Base-by-base conservation (phyloP, 2,329 filamentous ascomycete species). In the Phialocephala sp. region DNA sequence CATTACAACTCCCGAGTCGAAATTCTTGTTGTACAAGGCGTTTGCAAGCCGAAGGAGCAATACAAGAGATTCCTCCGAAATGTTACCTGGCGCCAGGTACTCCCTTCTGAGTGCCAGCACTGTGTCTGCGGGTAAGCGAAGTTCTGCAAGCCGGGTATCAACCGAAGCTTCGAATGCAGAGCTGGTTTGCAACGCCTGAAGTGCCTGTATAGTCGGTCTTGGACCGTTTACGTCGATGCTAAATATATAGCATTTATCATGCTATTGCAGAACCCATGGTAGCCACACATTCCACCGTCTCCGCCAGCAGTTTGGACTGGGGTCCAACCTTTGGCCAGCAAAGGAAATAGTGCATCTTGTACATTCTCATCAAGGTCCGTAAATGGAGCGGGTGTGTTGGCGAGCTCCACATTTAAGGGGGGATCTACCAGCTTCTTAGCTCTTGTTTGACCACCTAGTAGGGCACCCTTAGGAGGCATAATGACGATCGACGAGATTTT, bases 1-100 rank as follows among this genome's bases (percentile, higher is more conserved):
- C 2, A 39, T 59, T 12, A 59, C 37, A 4, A 59, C n/a, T 11
- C 57, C 57, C 4, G 47, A 45, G 47, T 20, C 39, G n/a, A 59
- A 47, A 35, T 45, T 35, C 8, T 8, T 45, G 18, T 32, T n/a
- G 9, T n/a, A 27, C n/a, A n/a, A 39, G 3, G 35, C 57, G 8
- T 47, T 47, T 18, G 27, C 22, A 9, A 47, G 22, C 32, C 47
- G n/a, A 45, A 59, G 41, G 35, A 47, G 24, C n/a, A 47, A 12
- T 2, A 2, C 4, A 6, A 43, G 14, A 27, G 18, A 18, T 22
- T 59, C 20, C 15, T n/a, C 15, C 24, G 22, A 20, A 9, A 35
- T 39, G 6, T 35, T 32, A 5, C 22, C 14, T 47, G 12, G 1
- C 8, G 18, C 3, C 27, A 35, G 11, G 39, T 27, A 11, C 20